These are phyloP conservation scores for Boletellus emodensis DNA, from an alignment of 768 basidiomycete genomes.

Conservation along the genomic window DNA sequence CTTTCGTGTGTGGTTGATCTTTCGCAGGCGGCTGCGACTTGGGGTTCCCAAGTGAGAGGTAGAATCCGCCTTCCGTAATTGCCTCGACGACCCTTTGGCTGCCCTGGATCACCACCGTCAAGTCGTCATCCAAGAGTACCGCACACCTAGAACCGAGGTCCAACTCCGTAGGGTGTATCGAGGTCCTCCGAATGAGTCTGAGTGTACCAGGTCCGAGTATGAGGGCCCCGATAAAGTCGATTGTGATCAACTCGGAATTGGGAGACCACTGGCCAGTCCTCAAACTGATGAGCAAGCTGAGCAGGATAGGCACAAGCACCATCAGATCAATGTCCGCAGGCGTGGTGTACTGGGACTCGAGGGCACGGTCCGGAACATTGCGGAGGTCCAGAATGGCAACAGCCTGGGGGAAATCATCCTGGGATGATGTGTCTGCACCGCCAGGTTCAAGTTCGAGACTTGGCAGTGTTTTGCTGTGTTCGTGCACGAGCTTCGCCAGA, in stretches of 20 bases:
- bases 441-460: not conserved
- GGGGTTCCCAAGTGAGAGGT: conserved; percentile 11
- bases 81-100: conserved; percentile 15
- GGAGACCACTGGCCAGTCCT: conserved; percentile 6
- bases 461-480: conserved; percentile 7
- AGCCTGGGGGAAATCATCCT: not conserved
- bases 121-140: conserved; percentile 19
- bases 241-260: not conserved
- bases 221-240: conserved; percentile 11
- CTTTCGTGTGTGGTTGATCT: not conserved
- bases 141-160: conserved; percentile 9
- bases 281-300: conserved; percentile 9
- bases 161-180: conserved; percentile 5
- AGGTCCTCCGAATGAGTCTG: conserved; percentile 13
- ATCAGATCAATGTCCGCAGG: conserved; percentile 8
- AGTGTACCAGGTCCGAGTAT: conserved; percentile 18
- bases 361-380: not conserved
- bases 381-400: conserved; percentile 13
- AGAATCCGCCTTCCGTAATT: conserved; percentile 20
- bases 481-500: conserved; percentile 12
- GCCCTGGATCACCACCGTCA: conserved; percentile 13
- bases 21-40: not conserved
- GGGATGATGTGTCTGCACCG: not conserved
- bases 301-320: conserved; percentile 12
- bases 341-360: conserved; percentile 11